Conservation (phyloP, 345 rosid genomes). For the Isatis tinctoria region DNA sequence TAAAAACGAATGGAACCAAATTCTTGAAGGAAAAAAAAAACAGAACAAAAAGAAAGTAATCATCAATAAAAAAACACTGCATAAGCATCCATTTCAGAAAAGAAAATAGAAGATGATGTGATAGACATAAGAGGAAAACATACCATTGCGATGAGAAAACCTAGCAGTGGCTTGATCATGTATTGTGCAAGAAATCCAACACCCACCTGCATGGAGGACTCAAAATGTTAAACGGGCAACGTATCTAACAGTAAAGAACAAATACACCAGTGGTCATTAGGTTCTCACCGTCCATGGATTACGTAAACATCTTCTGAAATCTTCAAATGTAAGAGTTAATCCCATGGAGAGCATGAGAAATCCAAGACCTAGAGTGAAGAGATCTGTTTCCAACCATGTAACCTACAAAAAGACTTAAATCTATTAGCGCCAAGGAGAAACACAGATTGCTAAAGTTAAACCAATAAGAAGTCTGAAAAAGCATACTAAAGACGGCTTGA, state of each 20-base stretch:
- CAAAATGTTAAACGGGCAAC: neutral
- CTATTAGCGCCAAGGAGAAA: neutral
- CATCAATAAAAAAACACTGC: neutral
- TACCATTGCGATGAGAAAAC: slow-evolving; percentile 84
- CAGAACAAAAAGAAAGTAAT: neutral
- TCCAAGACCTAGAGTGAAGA: slow-evolving; percentile 81
- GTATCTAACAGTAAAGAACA: neutral
- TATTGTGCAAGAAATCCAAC: slow-evolving; percentile 93
- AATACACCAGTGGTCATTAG: neutral
- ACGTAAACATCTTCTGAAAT: slow-evolving; percentile 81
- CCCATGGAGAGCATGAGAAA: slow-evolving; percentile 99
- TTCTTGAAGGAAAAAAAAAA: too few relatives aligned
- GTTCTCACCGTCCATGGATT: slow-evolving; percentile 95
- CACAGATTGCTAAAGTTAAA: neutral
- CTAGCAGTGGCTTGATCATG: slow-evolving; percentile 81
- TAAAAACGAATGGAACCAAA: neutral
- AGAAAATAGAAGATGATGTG: neutral
- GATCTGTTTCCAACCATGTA: slow-evolving; percentile 91
- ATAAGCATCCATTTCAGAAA: neutral
- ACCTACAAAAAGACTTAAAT: slow-evolving; percentile 44
- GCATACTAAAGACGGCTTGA: slow-evolving; percentile 81
- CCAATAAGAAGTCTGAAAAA: slow-evolving; percentile 3
- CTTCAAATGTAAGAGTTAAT: slow-evolving; percentile 83
- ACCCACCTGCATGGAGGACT: slow-evolving; percentile 71
- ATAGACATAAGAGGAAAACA: slow-evolving; percentile 5